phyloP scores from a whole-genome alignment of 768 basidiomycete species.

The Tephrocybe sp. region DNA sequence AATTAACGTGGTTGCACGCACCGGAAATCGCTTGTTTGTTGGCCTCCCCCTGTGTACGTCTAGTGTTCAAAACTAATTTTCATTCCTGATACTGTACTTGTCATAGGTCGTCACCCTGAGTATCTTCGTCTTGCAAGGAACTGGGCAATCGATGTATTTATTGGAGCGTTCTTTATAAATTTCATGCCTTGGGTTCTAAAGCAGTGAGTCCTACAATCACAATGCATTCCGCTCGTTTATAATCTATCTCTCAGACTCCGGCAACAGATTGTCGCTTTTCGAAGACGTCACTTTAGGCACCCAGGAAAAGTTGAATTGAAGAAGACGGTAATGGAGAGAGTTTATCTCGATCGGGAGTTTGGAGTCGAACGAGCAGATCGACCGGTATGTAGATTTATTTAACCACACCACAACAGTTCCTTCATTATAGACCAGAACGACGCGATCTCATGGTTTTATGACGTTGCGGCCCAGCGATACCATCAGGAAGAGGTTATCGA shows the following conservation, averaged over 20 bases:
- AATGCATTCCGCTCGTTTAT: not conserved
- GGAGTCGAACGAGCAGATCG: not conserved
- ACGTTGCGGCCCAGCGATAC: not conserved
- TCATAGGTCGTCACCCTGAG: not conserved
- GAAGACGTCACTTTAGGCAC: not conserved
- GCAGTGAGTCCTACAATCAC: not conserved
- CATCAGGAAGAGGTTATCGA: not conserved
- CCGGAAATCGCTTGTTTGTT: constrained; percentile 2
- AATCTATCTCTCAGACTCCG: not conserved
- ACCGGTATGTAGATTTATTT: not conserved
- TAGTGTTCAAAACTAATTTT: not conserved
- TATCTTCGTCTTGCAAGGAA: constrained; percentile 2
- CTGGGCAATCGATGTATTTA: constrained; percentile 2
- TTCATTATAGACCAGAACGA: not conserved
- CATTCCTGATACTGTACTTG: too few relatives aligned
- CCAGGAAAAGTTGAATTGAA: not conserved
- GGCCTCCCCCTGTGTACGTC: constrained; percentile 3
- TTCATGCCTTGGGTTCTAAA: constrained; percentile 3
- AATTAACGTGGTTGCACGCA: not conserved
- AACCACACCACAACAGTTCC: too few relatives aligned
- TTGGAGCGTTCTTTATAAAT: constrained; percentile 7
- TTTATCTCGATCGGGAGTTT: constrained; percentile 1
- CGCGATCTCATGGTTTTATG: constrained; percentile 1
- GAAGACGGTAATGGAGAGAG: not conserved
- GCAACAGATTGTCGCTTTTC: not conserved